Percentiles rank a stretch among this genome's conserved stretches.
Evolutionary conservation across 228 moss, liverwort and hornwort genomes (phyloP).

Genomic region (Sphagnum magellanicum): DNA sequence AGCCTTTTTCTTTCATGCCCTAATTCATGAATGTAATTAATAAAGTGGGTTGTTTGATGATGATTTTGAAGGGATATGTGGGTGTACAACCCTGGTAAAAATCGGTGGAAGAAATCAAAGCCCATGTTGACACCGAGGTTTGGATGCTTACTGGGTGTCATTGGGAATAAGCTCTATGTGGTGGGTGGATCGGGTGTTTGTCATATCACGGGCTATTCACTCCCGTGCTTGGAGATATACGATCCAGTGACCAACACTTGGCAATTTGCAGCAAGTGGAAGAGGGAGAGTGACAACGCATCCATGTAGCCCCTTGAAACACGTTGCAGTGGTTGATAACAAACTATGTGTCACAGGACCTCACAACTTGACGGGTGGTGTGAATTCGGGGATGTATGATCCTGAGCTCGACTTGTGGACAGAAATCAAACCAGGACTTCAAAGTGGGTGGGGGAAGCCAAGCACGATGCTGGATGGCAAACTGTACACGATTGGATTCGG

Average conservation of each 20-base stretch:
- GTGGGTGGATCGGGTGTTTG: slow-evolving; percentile 44
- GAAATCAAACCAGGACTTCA: slow-evolving; percentile 38
- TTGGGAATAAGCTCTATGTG: slow-evolving; percentile 27
- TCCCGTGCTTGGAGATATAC: slow-evolving; percentile 45
- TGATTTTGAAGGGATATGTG: slow-evolving; percentile 28
- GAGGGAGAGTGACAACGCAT: slow-evolving; percentile 32
- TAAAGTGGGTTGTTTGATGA: too few relatives aligned
- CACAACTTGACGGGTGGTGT: slow-evolving; percentile 28
- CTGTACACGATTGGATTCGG: slow-evolving; percentile 41
- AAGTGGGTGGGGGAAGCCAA: slow-evolving; percentile 45
- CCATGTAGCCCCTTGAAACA: slow-evolving; percentile 41
- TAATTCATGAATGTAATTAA: too few relatives aligned
- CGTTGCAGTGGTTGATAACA: slow-evolving; percentile 36
- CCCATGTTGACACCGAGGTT: slow-evolving; percentile 47
- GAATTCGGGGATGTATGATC: slow-evolving; percentile 44
- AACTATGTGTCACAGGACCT: slow-evolving; percentile 37
- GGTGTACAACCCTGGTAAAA: slow-evolving; percentile 37
- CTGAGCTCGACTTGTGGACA: slow-evolving; percentile 26
- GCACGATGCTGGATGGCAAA: slow-evolving; percentile 42
- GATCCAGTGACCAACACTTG: slow-evolving; percentile 16
- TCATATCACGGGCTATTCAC: slow-evolving; percentile 37
- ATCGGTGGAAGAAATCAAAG: slow-evolving; percentile 34
- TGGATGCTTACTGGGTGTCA: slow-evolving; percentile 31
- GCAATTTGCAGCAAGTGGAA: slow-evolving; percentile 35
- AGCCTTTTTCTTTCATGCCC: too few relatives aligned